Conservation (phyloP, 768 basidiomycete genomes). For the Suillus tomentosus region DNA sequence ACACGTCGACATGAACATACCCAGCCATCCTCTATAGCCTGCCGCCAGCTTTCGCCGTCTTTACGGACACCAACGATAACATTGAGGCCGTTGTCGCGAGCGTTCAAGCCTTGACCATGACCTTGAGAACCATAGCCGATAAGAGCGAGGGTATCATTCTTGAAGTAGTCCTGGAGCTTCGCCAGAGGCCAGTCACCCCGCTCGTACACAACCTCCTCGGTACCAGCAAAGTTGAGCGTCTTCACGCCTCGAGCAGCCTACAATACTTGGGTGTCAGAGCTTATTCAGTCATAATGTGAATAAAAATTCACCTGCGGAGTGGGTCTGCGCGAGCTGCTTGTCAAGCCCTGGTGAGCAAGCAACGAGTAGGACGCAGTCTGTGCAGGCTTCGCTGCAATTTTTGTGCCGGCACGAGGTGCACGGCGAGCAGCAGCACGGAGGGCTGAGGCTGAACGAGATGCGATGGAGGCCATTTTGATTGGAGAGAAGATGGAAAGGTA, state of each 20-base stretch:
- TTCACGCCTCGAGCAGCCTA: constrained; percentile 78
- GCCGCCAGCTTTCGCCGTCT: constrained; percentile 94
- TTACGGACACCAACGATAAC: constrained; percentile 99
- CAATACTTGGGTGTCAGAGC: background rate
- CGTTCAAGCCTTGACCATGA: constrained; percentile 98
- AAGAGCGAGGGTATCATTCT: constrained; percentile 98
- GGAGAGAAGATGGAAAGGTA: constrained; percentile 8
- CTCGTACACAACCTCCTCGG: constrained; percentile 92
- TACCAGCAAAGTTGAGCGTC: constrained; percentile 95
- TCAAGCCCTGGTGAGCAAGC: constrained; percentile 47
- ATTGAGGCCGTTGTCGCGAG: constrained; percentile 97
- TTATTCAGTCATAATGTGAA: constrained; percentile 1
- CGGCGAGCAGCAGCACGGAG: constrained; percentile 70
- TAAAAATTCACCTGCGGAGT: constrained; percentile 38
- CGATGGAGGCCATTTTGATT: constrained; percentile 60
- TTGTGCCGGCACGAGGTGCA: constrained; percentile 51
- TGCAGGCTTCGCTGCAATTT: constrained; percentile 41
- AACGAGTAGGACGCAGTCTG: constrained; percentile 71
- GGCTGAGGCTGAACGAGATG: constrained; percentile 64
- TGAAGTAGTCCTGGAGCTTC: constrained; percentile 99
- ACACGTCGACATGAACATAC: constrained; percentile 41
- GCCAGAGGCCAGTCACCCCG: constrained; percentile 96
- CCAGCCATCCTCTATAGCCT: constrained; percentile 96
- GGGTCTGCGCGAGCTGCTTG: constrained; percentile 28
- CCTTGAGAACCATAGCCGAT: constrained; percentile 99